Evolutionary conservation across 78 protist species (phyloP).

Genomic region (Dictyostelium firmibasis): DNA sequence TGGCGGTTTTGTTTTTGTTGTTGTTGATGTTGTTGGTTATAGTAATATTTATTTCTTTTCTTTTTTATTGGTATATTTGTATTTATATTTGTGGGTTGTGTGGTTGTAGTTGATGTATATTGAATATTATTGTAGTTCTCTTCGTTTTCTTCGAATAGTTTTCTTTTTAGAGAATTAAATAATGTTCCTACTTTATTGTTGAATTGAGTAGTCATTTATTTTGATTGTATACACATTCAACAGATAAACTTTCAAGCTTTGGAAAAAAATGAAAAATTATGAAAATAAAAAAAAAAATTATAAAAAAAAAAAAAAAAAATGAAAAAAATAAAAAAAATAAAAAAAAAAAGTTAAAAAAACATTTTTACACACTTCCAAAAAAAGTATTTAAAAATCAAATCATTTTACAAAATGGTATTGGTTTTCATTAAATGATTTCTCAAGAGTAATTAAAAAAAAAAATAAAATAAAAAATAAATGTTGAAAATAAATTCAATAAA

Average conservation of each 20-base stretch:
- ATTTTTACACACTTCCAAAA: too few relatives aligned
- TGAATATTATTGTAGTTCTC: not conserved
- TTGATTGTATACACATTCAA: not conserved
- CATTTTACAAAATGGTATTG: too few relatives aligned
- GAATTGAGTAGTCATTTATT: not conserved
- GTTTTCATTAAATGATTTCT: too few relatives aligned
- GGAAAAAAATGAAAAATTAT: not conserved
- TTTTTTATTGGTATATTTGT: not conserved
- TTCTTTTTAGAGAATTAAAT: not conserved
- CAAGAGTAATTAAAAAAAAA: too few relatives aligned
- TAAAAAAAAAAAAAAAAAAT: too few relatives aligned
- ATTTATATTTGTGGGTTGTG: not conserved
- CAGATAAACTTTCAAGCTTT: not conserved
- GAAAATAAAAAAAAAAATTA: not conserved
- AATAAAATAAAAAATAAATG: too few relatives aligned
- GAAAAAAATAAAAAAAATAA: too few relatives aligned
- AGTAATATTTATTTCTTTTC: not conserved
- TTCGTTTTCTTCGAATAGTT: not conserved
- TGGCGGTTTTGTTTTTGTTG: not conserved
- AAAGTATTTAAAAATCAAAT: too few relatives aligned
- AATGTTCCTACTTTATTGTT: not conserved
- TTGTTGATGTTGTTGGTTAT: not conserved
- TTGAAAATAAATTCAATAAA: too few relatives aligned
- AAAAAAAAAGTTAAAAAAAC: too few relatives aligned
- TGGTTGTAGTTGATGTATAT: not conserved